phyloP scores from a whole-genome alignment of 257 asterid genomes.

The Leonotis leonurus region DNA sequence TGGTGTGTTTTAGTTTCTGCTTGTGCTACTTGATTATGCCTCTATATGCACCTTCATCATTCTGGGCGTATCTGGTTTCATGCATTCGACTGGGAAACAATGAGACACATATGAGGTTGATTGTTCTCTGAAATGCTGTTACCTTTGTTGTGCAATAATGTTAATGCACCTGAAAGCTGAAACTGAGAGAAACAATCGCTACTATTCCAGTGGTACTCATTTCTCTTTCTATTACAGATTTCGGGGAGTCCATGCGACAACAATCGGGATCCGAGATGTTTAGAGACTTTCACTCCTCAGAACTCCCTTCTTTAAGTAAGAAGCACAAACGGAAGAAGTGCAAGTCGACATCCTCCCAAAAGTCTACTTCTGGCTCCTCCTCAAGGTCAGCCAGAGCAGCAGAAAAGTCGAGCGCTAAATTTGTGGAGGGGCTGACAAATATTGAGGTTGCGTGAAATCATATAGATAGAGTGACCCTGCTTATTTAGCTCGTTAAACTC shows the following conservation, averaged over 20 bases:
- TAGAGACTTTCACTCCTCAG: constrained; percentile 30
- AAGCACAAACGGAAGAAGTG: constrained; percentile 60
- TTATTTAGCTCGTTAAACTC: constrained; percentile 10
- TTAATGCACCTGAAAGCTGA: not conserved
- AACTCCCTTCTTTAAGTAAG: constrained; percentile 33
- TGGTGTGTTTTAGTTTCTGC: not conserved
- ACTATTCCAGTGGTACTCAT: not conserved
- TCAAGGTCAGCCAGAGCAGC: constrained; percentile 43
- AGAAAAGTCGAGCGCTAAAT: constrained; percentile 45
- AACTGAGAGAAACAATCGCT: too few species aligned
- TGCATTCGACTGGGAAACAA: not conserved
- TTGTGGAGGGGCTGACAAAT: constrained; percentile 44
- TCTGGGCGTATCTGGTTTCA: not conserved
- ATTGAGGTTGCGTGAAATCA: constrained; percentile 54
- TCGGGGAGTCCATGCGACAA: constrained; percentile 35
- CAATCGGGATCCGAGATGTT: constrained; percentile 35
- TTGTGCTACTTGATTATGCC: not conserved
- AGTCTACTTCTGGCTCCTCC: constrained; percentile 38
- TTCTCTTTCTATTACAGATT: constrained; percentile 29
- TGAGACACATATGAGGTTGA: too few species aligned
- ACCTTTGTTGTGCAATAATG: not conserved
- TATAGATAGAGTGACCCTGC: not conserved
- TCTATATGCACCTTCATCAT: not conserved
- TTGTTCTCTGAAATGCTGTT: too few species aligned
- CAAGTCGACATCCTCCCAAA: constrained; percentile 42